Percentiles rank a stretch among this genome's conserved stretches.
Conservation (phyloP, 768 basidiomycete genomes). For the Agrocybe chaxingu region DNA sequence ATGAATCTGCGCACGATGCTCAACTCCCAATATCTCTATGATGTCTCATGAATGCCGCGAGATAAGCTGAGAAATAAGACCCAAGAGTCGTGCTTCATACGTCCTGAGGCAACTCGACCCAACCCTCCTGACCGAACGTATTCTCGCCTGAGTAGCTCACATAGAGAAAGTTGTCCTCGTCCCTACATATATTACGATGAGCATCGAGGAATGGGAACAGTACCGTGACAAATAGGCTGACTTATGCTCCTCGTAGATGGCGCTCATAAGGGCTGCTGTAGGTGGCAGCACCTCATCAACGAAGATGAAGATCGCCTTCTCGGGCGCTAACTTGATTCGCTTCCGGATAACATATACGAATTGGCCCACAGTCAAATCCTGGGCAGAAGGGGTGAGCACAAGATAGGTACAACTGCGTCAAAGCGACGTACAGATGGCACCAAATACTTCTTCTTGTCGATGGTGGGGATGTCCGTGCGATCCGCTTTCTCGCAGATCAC, state of each 20-base stretch:
- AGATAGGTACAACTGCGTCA: not conserved
- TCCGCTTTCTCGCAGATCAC: constrained; percentile 99
- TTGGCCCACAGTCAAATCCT: constrained; percentile 97
- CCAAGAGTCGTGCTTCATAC: constrained; percentile 28
- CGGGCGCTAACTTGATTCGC: constrained; percentile 98
- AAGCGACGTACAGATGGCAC: constrained; percentile 80
- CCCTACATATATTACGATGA: constrained; percentile 48
- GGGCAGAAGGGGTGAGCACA: constrained; percentile 1
- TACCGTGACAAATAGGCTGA: constrained; percentile 37
- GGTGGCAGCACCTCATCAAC: constrained; percentile 98
- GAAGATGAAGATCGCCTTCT: constrained; percentile 99
- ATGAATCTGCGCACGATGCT: constrained; percentile 12
- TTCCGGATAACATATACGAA: constrained; percentile 99
- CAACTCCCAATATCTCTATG: constrained; percentile 14
- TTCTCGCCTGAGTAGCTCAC: constrained; percentile 99
- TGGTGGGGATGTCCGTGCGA: constrained; percentile 96
- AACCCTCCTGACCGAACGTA: constrained; percentile 71
- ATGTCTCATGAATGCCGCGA: constrained; percentile 9
- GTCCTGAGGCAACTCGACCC: constrained; percentile 44
- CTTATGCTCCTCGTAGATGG: constrained; percentile 99
- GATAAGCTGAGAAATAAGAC: constrained; percentile 1
- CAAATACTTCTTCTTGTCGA: constrained; percentile 99
- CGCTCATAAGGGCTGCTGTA: constrained; percentile 96
- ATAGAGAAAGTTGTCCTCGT: constrained; percentile 98
- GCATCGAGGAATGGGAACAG: constrained; percentile 21